Percentiles rank a stretch among this genome's conserved stretches.
Evolutionary conservation across 2,329 filamentous ascomycete species (phyloP).

Genomic region (Epicoccum nigrum): DNA sequence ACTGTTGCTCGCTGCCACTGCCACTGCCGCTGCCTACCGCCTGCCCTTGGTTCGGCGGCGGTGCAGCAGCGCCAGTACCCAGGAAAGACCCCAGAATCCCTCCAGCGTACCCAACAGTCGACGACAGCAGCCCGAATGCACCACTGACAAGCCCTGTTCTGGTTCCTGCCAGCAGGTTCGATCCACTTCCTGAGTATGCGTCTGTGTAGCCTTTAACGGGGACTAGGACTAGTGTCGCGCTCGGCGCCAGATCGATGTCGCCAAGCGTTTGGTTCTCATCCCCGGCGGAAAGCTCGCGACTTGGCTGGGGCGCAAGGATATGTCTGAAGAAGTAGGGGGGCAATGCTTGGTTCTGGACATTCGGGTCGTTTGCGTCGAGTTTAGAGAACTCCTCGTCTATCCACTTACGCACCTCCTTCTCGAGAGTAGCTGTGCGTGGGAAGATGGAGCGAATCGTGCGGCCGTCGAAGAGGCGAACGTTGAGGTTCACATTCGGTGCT

Average conservation of each 20-base stretch:
- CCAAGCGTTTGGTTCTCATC: slow-evolving; percentile 74
- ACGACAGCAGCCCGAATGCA: slow-evolving; percentile 43
- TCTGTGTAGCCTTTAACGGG: slow-evolving; percentile 68
- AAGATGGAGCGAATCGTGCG: slow-evolving; percentile 78
- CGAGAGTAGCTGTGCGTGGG: slow-evolving; percentile 66
- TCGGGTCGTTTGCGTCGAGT: slow-evolving; percentile 28
- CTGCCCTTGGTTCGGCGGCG: slow-evolving; percentile 16
- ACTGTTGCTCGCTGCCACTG: not conserved
- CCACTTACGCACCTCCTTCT: slow-evolving; percentile 74
- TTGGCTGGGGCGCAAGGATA: slow-evolving; percentile 78
- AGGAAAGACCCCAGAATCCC: slow-evolving; percentile 41
- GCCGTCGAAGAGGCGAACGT: slow-evolving; percentile 84
- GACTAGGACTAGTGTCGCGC: slow-evolving; percentile 81
- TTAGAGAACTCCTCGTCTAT: slow-evolving; percentile 61
- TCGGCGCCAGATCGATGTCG: slow-evolving; percentile 76
- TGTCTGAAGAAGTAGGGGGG: slow-evolving; percentile 83
- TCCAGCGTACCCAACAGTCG: slow-evolving; percentile 42
- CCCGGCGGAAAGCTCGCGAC: slow-evolving; percentile 71
- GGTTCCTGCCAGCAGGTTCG: slow-evolving; percentile 35
- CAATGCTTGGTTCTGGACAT: slow-evolving; percentile 29
- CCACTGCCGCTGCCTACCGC: slow-evolving; percentile 17
- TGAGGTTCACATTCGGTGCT: slow-evolving; percentile 57
- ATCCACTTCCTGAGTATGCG: slow-evolving; percentile 58
- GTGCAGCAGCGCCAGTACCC: slow-evolving; percentile 23
- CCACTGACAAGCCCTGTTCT: slow-evolving; percentile 43